Conservation (phyloP, 352 stramenopile species). For the Phytophthora aleatoria region DNA sequence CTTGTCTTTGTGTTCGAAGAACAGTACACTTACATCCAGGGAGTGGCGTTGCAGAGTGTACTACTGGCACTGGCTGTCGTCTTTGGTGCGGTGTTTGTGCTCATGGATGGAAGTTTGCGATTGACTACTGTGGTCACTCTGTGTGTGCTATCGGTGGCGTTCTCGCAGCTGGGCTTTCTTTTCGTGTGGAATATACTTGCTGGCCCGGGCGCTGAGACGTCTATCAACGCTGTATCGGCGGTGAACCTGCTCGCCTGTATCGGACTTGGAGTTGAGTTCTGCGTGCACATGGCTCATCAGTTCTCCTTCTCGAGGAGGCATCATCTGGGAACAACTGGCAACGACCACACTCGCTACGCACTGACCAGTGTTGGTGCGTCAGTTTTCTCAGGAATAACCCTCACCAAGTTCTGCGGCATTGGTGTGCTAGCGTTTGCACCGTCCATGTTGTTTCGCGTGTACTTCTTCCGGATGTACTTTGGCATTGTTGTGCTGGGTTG, state of each 20-base stretch:
- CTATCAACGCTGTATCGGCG: constrained; percentile 91
- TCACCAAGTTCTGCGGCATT: constrained; percentile 93
- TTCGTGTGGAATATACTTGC: constrained; percentile 80
- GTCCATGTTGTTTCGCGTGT: constrained; percentile 92
- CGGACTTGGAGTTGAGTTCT: constrained; percentile 91
- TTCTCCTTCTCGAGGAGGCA: constrained; percentile 73
- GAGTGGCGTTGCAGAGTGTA: constrained; percentile 86
- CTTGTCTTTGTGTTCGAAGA: constrained; percentile 93
- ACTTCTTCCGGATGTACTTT: constrained; percentile 95
- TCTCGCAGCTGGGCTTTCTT: constrained; percentile 80
- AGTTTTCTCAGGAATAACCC: constrained; percentile 91
- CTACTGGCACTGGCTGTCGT: constrained; percentile 82
- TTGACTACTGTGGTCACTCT: constrained; percentile 72
- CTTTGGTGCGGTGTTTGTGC: constrained; percentile 75
- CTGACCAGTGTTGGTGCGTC: constrained; percentile 78
- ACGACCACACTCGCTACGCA: constrained; percentile 76
- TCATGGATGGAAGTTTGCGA: constrained; percentile 73
- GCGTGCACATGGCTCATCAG: constrained; percentile 84
- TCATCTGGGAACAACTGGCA: constrained; percentile 47
- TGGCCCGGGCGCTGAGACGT: constrained; percentile 49
- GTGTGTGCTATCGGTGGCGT: constrained; percentile 80
- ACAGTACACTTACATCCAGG: constrained; percentile 93
- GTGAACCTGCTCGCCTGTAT: constrained; percentile 90
- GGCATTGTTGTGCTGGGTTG: constrained; percentile 86
- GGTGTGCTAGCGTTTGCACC: constrained; percentile 88